Evolutionary conservation across 108 stramenopile genomes (phyloP).

Genomic region (Aurantiochytrium sp.): DNA sequence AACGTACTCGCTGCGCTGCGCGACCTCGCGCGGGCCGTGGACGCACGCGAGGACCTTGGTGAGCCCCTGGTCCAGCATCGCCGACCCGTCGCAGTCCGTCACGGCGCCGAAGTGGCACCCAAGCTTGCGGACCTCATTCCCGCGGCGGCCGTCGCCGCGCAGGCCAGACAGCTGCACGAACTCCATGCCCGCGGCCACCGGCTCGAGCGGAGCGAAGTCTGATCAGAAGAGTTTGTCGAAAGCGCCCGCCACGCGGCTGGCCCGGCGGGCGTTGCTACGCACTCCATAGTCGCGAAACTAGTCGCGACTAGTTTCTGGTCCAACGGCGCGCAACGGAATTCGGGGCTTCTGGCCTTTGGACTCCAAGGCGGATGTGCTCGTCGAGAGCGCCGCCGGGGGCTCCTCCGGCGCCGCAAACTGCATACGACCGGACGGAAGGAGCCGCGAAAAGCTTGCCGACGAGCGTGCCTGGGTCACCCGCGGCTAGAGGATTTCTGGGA

Average conservation of each 20-base stretch:
- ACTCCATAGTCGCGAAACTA: no score
- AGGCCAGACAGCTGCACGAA: constrained; percentile 36
- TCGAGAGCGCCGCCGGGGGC: no score
- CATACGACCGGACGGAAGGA: no score
- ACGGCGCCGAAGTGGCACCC: constrained; percentile 42
- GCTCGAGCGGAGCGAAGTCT: no score
- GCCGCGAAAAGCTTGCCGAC: no score
- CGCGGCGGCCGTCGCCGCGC: constrained; percentile 46
- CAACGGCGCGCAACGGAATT: not conserved
- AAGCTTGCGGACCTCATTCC: constrained; percentile 43
- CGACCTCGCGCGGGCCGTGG: constrained; percentile 49
- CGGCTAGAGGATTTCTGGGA: no score
- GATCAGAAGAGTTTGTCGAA: no score
- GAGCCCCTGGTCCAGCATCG: constrained; percentile 50
- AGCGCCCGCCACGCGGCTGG: no score
- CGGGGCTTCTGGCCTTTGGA: not conserved
- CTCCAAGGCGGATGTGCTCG: not conserved
- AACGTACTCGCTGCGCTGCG: constrained; percentile 30
- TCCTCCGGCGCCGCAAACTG: no score
- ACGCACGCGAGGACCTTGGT: constrained; percentile 53
- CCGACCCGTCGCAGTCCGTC: constrained; percentile 45
- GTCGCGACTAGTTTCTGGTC: no score
- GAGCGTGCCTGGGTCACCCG: no score
- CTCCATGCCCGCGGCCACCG: not conserved
- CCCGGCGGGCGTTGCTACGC: no score